Evolutionary conservation across 2,329 filamentous ascomycete species (phyloP).

Genomic region (Hypoxylon sp.): DNA sequence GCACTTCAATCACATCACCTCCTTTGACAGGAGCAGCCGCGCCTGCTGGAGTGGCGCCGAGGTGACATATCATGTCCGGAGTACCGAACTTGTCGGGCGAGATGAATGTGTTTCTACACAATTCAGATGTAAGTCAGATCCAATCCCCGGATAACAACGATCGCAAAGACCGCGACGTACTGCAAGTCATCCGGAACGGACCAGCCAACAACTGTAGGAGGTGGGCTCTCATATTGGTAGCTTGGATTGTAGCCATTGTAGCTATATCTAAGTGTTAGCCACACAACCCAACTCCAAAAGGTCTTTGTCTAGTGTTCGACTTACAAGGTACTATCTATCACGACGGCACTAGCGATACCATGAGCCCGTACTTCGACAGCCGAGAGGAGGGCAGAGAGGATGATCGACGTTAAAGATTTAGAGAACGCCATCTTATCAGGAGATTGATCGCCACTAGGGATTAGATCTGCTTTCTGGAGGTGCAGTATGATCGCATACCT

Average conservation of each 20-base stretch:
- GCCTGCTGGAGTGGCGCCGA: conserved; percentile 41
- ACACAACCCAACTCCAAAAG: neutral
- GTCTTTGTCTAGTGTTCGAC: conserved; percentile 5
- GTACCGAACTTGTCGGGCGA: conserved; percentile 36
- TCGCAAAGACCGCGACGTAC: conserved; percentile 22
- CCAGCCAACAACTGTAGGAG: conserved; percentile 44
- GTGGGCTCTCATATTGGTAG: conserved; percentile 42
- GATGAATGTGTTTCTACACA: conserved; percentile 42
- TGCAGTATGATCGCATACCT: conserved; percentile 3
- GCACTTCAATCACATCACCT: conserved; percentile 41
- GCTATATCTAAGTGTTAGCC: conserved; percentile 32
- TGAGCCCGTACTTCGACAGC: conserved; percentile 35
- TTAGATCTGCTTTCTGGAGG: conserved; percentile 17
- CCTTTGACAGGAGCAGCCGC: conserved; percentile 42
- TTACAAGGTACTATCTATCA: conserved; percentile 43
- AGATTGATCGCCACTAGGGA: conserved; percentile 11
- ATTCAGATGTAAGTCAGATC: conserved; percentile 4
- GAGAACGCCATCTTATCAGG: conserved; percentile 10
- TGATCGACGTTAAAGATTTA: conserved; percentile 13
- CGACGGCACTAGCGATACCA: conserved; percentile 43
- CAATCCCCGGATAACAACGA: neutral
- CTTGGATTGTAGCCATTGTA: conserved; percentile 45
- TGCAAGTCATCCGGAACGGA: conserved; percentile 44
- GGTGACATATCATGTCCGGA: conserved; percentile 45
- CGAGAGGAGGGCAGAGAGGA: conserved; percentile 28